Evolutionary conservation across 2,329 filamentous ascomycete species (phyloP), one percentile per base, ranked within the genome.

Genomic region (Graphilbum ipis-grandicollis): DNA sequence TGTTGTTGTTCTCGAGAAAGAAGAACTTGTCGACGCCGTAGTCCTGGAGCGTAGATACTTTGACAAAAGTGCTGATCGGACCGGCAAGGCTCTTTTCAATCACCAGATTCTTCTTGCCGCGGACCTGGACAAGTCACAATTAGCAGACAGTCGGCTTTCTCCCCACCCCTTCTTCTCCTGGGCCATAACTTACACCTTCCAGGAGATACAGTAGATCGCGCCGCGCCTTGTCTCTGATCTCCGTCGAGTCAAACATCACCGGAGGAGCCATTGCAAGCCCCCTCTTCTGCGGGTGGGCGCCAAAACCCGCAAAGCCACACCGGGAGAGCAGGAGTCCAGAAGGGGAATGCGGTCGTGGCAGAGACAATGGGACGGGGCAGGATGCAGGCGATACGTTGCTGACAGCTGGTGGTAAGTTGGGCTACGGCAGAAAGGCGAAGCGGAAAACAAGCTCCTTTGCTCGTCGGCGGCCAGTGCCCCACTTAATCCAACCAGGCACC

Each of bases 21-120:
- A 96, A 98, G 47, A 94, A 83, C 57, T 93, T 93, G 57, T 96
- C 86, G 47, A 98, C 86, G 22, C 92, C 92, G 61, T 96, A 94
- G 52, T 98, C 90, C 53, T 96, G 84, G 14, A 94, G 69, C 9
- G 82, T 88, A 18, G 88, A 88, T 52, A 94, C 93, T 56, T 94
- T 94, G 60, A 93, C 84, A 47, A 98, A 79, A 41, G 88, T 69
- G 41, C 86, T 84, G 47, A 98, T 71, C 22, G 86, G 83, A 19
- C 88, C 90, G 47, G 88, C 85, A 48, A 98, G 68, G 49, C 77
- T 78, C 57, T 80, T 82, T 56, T 96, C 88, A 52, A 98, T 79
- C 36, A 98, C 81, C 43, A 98, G 66, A 52, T 94, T 96, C 68
- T 98, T 98, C 72, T 96, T 98, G 48, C 92, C 92, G 54, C 88